Conservation (phyloP, 257 asterid species). For the Verbascum thapsus region DNA sequence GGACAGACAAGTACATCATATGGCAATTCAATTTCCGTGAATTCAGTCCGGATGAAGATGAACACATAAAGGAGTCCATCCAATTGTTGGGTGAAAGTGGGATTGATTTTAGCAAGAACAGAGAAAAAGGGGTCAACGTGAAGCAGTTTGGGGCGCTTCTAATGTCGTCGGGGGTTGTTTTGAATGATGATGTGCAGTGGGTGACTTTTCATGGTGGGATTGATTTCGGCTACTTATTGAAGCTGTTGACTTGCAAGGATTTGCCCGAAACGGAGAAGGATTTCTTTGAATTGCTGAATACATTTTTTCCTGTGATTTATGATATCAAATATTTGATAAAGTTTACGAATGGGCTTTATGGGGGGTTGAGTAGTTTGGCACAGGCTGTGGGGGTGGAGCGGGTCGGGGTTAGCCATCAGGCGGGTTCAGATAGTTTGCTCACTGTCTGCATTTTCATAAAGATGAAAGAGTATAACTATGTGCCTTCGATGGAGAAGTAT, state of each 20-base stretch:
- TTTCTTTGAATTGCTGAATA: conserved; percentile 49
- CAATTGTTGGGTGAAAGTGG: conserved; percentile 55
- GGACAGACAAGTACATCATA: conserved; percentile 49
- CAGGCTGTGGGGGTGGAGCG: conserved; percentile 62
- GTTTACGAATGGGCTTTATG: conserved; percentile 59
- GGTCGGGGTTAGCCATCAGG: conserved; percentile 73
- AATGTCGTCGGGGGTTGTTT: conserved; percentile 69
- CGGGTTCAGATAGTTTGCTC: conserved; percentile 73
- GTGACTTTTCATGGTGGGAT: conserved; percentile 69
- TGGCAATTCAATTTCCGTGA: conserved; percentile 77
- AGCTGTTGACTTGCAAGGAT: conserved; percentile 55
- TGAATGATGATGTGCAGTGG: conserved; percentile 60
- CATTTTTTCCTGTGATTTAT: conserved; percentile 57
- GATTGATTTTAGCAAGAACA: conserved; percentile 50
- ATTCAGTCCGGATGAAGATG: conserved; percentile 57
- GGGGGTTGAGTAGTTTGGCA: conserved; percentile 66
- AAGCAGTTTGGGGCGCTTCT: conserved; percentile 59
- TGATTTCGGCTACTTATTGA: conserved; percentile 66
- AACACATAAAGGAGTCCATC: conserved; percentile 51
- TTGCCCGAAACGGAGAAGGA: conserved; percentile 54
- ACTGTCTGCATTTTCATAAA: conserved; percentile 57
- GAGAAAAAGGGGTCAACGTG: conserved; percentile 50
- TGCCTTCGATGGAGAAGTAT: conserved; percentile 58
- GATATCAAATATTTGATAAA: conserved; percentile 68
- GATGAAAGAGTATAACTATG: conserved; percentile 56